phyloP scores from a whole-genome alignment of 176 grass and related monocot species.

The Carex parvula region DNA sequence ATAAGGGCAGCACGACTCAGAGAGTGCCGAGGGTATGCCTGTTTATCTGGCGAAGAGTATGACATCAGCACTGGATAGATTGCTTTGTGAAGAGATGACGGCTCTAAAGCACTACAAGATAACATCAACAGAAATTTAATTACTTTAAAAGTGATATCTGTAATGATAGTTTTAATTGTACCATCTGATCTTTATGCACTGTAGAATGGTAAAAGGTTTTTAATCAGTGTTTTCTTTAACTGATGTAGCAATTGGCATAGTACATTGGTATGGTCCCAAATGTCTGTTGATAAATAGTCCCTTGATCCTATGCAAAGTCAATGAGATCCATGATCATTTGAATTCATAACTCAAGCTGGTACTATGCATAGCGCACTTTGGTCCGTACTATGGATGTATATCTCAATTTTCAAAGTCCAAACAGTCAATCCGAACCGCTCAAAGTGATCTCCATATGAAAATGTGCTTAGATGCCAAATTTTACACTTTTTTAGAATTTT shows the following conservation, averaged over 20 bases:
- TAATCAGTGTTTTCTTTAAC: neutral
- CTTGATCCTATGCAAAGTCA: neutral
- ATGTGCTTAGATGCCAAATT: too few relatives aligned
- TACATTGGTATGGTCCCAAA: neutral
- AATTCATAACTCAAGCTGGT: neutral
- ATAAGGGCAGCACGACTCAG: constrained; percentile 77
- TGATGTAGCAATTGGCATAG: neutral
- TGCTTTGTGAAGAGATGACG: constrained; percentile 62
- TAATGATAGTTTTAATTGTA: constrained; percentile 17
- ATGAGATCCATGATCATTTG: neutral
- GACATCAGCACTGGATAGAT: constrained; percentile 80
- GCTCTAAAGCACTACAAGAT: constrained; percentile 70
- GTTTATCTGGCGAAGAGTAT: constrained; percentile 78
- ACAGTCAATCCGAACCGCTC: too few relatives aligned
- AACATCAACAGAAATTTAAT: constrained; percentile 25
- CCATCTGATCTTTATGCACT: neutral
- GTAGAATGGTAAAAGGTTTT: neutral
- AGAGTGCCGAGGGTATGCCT: constrained; percentile 86
- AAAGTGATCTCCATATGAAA: too few relatives aligned
- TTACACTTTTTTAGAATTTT: too few relatives aligned
- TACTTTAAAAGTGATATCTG: constrained; percentile 12
- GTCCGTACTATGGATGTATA: too few relatives aligned
- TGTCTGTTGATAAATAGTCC: neutral
- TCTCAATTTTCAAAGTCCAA: too few relatives aligned
- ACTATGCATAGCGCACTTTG: too few relatives aligned